Evolutionary conservation across 345 rosid species (phyloP).

Genomic region (Eucalyptus tenuipes): DNA sequence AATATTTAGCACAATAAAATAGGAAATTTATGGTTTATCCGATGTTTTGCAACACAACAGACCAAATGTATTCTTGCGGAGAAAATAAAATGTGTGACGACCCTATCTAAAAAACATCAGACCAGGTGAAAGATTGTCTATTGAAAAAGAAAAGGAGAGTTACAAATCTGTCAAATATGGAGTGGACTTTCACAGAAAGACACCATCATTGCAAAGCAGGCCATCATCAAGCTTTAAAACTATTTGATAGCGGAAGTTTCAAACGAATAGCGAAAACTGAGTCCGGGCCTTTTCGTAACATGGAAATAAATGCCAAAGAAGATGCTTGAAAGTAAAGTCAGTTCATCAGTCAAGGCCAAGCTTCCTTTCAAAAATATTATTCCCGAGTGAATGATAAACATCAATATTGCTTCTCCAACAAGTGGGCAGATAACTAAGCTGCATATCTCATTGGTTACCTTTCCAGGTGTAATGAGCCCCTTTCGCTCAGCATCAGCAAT

Average conservation of each 20-base stretch:
- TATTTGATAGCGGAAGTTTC: background rate
- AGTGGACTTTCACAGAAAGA: background rate
- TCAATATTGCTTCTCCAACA: background rate
- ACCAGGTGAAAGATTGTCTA: background rate
- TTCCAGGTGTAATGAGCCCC: slow-evolving; percentile 70
- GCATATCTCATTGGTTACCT: slow-evolving; percentile 31
- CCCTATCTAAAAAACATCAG: background rate
- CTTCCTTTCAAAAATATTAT: background rate
- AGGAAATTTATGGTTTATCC: background rate
- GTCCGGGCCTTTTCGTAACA: background rate
- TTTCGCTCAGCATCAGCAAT: slow-evolving; percentile 80
- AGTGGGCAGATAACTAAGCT: background rate
- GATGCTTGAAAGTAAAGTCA: background rate
- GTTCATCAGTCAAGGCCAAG: background rate
- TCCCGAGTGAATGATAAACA: background rate
- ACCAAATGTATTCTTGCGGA: background rate
- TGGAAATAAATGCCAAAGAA: background rate
- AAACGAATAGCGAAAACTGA: background rate
- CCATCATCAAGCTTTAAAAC: background rate
- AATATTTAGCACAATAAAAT: background rate
- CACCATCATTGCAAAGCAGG: background rate
- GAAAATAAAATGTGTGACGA: background rate
- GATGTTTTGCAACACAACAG: background rate
- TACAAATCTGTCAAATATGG: background rate
- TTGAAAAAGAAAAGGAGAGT: background rate